phyloP scores from a whole-genome alignment of 2,329 filamentous ascomycete species.

The Aspergillus phoenicis region DNA sequence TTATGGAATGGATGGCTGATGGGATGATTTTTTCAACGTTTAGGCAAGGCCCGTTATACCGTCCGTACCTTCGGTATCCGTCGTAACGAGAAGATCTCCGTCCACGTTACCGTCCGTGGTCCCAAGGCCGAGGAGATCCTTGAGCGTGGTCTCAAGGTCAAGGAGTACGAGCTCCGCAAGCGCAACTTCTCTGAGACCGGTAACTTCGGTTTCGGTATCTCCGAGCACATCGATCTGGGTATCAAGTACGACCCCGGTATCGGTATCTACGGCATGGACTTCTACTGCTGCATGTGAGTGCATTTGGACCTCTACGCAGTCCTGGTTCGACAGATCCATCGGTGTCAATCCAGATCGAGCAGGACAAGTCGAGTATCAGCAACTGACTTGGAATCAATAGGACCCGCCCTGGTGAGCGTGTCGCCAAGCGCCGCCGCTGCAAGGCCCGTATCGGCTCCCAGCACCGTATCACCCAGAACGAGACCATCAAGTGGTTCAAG shows the following conservation, averaged over 20 bases:
- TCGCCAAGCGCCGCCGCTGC: slow-evolving; percentile 89
- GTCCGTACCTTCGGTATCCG: slow-evolving; percentile 99
- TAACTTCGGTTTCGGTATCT: slow-evolving; percentile 99
- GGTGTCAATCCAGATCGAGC: background rate
- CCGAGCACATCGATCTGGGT: slow-evolving; percentile 99
- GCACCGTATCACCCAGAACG: slow-evolving; percentile 91
- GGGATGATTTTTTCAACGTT: slow-evolving; percentile 23
- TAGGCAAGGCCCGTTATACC: slow-evolving; percentile 99
- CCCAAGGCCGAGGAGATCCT: slow-evolving; percentile 99
- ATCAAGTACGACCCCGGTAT: slow-evolving; percentile 99
- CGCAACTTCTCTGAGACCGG: slow-evolving; percentile 99
- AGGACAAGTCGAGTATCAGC: background rate
- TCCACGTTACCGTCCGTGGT: slow-evolving; percentile 98
- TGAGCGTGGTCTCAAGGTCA: slow-evolving; percentile 99
- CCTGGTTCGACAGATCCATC: background rate
- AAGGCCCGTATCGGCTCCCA: slow-evolving; percentile 81
- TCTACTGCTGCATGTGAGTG: slow-evolving; percentile 98
- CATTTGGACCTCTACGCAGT: background rate
- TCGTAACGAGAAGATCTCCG: slow-evolving; percentile 99
- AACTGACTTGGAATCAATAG: slow-evolving; percentile 45
- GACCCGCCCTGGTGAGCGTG: slow-evolving; percentile 97
- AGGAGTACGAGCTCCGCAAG: slow-evolving; percentile 99
- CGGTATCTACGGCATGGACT: slow-evolving; percentile 99
- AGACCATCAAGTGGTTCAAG: slow-evolving; percentile 99
- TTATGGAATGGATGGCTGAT: slow-evolving; percentile 20